Base-by-base conservation (phyloP, 2,329 filamentous ascomycete genomes). In the Aureobasidium namibiae region DNA sequence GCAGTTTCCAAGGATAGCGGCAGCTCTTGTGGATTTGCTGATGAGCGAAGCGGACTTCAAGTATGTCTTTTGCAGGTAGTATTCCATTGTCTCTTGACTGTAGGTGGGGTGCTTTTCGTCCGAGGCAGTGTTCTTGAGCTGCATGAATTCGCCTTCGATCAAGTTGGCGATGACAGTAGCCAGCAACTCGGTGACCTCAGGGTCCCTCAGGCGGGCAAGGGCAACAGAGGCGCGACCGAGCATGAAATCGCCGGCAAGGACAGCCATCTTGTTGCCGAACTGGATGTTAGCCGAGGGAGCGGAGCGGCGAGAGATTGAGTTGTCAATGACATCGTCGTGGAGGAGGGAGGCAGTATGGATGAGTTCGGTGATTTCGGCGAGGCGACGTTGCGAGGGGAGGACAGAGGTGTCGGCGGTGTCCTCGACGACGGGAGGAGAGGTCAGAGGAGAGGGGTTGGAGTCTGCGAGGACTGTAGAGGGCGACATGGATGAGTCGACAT, bases 261-360 rank as follows among this genome's bases (percentile, higher is more conserved):
- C 92, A 14, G 94, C 92, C 92, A 99, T 97, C 75, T 99, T 99
- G 79, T 99, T 99, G 64, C 94, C 94, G 68, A 97, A 97, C 68
- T 92, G 89, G 62, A 94, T 82, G 72, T 99, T 99, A 33, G 94
- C 94, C 1, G 90, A 95, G 8, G 90, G 88, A 2, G 85, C 84
- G 31, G 90, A 89, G 61, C 94, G 88, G 59, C 94, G 85, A 11
- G 91, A 88, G 42, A 89, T 80, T 1, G 92, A 95, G 72, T 92
- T 89, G 71, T 99, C 94, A 69, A 99, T 96, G 31, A 99, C 94
- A 75, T 99, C 94, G 80, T 99, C 94, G 75, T 99, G 94, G 14
- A 99, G 84, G 18, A 99, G 82, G 1, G 92, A 97, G 0, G 94
- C 92, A 0, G 94, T 97, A 74, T 99, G 94, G 65, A 99, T 97